Conservation (phyloP, 2,329 filamentous ascomycete genomes). For the Diaporthe sp. region DNA sequence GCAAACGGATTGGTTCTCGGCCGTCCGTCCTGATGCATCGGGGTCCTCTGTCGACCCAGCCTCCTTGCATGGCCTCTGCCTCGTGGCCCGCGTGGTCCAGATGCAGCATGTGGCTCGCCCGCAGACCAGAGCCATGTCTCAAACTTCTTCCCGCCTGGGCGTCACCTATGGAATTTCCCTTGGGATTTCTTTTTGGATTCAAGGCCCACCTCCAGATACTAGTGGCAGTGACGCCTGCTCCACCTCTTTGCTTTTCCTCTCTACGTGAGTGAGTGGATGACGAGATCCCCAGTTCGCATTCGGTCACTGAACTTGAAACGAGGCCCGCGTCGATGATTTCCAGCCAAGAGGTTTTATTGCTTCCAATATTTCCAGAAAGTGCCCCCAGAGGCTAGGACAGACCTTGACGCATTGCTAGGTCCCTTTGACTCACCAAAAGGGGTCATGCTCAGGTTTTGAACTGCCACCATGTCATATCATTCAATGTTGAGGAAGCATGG, state of each 20-base stretch:
- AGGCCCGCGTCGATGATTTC: constrained; percentile 12
- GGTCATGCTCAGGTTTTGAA: not conserved
- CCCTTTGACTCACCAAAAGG: not conserved
- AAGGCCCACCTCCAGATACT: not conserved
- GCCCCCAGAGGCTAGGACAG: not conserved
- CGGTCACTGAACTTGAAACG: constrained; percentile 17
- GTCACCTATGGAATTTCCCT: not conserved
- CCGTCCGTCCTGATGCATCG: constrained; percentile 1
- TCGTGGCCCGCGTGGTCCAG: constrained; percentile 25
- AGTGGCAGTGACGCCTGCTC: constrained; percentile 1
- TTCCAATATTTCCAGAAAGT: constrained; percentile 14
- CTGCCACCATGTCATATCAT: not conserved
- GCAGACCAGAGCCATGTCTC: constrained; percentile 27
- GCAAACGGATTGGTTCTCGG: constrained; percentile 16
- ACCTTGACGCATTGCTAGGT: not conserved
- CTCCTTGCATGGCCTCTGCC: not conserved
- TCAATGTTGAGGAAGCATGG: not conserved
- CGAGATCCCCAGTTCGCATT: constrained; percentile 1
- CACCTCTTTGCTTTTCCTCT: constrained; percentile 11
- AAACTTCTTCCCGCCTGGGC: constrained; percentile 26
- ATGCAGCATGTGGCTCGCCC: constrained; percentile 15
- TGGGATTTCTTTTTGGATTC: not conserved
- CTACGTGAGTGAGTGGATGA: not conserved
- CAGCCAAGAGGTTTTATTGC: constrained; percentile 18
- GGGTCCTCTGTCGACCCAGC: not conserved